These are phyloP conservation scores for Rhytidiadelphus loreus DNA, from an alignment of 225 moss, liverwort and hornwort genomes.

Conservation along the genomic window DNA sequence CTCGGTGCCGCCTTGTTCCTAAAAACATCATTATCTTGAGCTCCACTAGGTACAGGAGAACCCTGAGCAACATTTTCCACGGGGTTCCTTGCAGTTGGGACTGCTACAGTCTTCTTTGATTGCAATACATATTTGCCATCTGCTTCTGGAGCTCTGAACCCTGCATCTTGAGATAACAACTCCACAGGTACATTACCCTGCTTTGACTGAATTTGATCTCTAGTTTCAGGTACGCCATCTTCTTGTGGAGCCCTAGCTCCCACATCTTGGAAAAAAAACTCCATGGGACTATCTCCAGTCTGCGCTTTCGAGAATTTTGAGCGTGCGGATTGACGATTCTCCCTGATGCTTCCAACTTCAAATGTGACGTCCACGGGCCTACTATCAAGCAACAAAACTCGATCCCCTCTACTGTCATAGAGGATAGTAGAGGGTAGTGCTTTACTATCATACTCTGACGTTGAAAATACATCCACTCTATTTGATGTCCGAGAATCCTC, in stretches of 20 bases:
- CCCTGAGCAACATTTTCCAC: neutral
- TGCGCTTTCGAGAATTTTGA: neutral
- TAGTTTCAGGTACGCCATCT: neutral
- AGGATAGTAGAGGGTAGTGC: neutral
- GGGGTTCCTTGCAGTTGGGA: neutral
- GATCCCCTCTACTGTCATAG: slow-evolving; percentile 9
- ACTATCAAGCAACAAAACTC: slow-evolving; percentile 8
- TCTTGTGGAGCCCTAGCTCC: neutral
- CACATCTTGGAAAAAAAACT: slow-evolving; percentile 12
- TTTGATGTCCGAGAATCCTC: neutral
- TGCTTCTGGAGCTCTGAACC: neutral
- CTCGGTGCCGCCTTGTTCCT: neutral
- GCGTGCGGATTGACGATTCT: neutral
- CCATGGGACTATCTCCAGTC: slow-evolving; percentile 5
- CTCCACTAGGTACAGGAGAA: neutral
- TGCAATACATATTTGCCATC: neutral
- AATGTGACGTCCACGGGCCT: neutral
- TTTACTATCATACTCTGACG: neutral
- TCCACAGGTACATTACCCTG: neutral
- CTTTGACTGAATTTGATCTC: neutral
- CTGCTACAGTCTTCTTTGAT: neutral
- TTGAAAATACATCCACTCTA: neutral
- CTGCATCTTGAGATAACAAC: neutral
- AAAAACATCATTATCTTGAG: neutral
- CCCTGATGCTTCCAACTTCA: neutral